These are phyloP conservation scores for Rhododendron williamsianum DNA, from an alignment of 148 eudicot genomes.

Conservation along the genomic window DNA sequence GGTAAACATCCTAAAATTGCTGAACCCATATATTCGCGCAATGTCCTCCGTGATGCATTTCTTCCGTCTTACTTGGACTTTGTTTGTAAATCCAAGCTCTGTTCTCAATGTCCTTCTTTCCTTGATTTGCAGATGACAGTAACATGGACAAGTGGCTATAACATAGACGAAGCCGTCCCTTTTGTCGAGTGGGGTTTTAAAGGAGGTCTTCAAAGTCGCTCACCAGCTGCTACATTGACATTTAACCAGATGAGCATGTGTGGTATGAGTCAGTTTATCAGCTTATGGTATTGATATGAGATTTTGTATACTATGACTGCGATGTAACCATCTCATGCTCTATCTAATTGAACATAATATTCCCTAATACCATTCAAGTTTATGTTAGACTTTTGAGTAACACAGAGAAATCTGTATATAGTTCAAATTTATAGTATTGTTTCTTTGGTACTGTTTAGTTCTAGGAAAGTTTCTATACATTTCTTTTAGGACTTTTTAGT, in stretches of 20 bases:
- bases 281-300: not conserved
- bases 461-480: not conserved
- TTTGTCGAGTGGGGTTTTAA: constrained; percentile 52
- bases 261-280: constrained; percentile 28
- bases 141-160: constrained; percentile 73
- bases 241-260: constrained; percentile 44
- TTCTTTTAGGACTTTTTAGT: not conserved
- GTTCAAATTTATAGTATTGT: not conserved
- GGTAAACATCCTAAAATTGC: not conserved
- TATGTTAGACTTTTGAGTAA: no score
- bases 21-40: not conserved
- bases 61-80: not conserved
- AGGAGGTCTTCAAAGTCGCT: constrained; percentile 18
- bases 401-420: not conserved
- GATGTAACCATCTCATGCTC: not conserved
- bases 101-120: not conserved
- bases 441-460: not conserved
- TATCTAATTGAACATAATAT: not conserved
- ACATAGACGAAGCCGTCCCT: constrained; percentile 55
- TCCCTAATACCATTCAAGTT: not conserved
- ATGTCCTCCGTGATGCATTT: not conserved
- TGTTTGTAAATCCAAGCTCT: not conserved
- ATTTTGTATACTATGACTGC: not conserved
- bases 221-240: constrained; percentile 68
- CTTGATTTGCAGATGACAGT: constrained; percentile 46